These are phyloP conservation scores for Helicostylum pulchrum DNA, from an alignment of 192 early-diverging fungal genomes.

Conservation along the genomic window DNA sequence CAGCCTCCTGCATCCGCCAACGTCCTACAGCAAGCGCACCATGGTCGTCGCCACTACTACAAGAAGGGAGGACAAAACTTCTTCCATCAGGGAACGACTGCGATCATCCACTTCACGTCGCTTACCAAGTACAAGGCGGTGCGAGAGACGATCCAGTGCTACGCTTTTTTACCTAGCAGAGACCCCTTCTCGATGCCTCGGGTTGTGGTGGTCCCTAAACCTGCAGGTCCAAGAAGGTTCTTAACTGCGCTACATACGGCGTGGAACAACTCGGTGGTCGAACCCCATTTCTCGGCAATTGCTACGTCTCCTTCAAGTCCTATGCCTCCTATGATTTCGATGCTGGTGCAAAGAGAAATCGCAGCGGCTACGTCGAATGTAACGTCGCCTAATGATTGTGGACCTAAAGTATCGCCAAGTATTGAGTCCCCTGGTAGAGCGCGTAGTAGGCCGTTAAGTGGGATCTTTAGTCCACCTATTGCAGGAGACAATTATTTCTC, in stretches of 20 bases:
- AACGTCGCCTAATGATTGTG: too few relatives aligned
- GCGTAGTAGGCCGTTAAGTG: not conserved
- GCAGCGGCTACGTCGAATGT: not conserved
- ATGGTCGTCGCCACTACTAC: slow-evolving; percentile 15
- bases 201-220: slow-evolving; percentile 59
- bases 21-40: slow-evolving; percentile 6
- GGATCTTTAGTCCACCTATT: slow-evolving; percentile 8
- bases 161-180: slow-evolving; percentile 12
- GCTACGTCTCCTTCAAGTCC: slow-evolving; percentile 49
- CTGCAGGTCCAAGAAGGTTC: slow-evolving; percentile 56
- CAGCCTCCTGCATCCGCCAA: slow-evolving; percentile 23
- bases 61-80: slow-evolving; percentile 22
- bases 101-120: slow-evolving; percentile 58
- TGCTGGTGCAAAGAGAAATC: not conserved
- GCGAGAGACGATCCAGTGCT: slow-evolving; percentile 42
- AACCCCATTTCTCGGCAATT: slow-evolving; percentile 52
- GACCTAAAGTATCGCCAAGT: not conserved
- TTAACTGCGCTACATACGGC: slow-evolving; percentile 57
- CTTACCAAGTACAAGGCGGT: slow-evolving; percentile 50
- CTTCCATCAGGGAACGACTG: slow-evolving; percentile 40
- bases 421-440: not conserved
- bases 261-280: slow-evolving; percentile 46
- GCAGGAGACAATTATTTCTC: not conserved
- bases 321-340: not conserved
- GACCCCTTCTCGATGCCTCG: slow-evolving; percentile 39